Conservation (phyloP, 2,329 filamentous ascomycete species). For the Byssochlamys sp. region DNA sequence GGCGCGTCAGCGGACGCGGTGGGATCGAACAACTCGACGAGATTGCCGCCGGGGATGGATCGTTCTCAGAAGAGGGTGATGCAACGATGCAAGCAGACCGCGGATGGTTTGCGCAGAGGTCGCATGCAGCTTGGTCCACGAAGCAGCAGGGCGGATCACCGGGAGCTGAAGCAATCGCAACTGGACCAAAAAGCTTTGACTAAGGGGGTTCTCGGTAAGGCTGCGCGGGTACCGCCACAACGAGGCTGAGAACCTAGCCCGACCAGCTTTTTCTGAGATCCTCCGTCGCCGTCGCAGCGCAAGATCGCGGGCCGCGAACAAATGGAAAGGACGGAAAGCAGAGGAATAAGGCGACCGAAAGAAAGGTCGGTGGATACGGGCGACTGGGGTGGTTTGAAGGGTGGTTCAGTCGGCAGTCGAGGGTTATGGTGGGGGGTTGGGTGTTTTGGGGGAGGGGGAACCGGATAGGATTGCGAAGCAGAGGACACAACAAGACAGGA, state of each 20-base stretch:
- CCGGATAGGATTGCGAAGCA: neutral
- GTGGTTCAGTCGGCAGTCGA: neutral
- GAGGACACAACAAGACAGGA: neutral
- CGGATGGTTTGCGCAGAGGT: constrained; percentile 14
- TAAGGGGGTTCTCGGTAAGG: constrained; percentile 5
- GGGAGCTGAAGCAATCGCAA: constrained; percentile 17
- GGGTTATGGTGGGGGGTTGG: neutral
- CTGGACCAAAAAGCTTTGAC: constrained; percentile 5
- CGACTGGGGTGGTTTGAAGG: neutral
- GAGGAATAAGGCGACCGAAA: neutral
- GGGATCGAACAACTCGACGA: constrained; percentile 9
- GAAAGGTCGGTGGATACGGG: neutral
- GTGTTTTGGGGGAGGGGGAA: neutral
- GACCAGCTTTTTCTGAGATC: neutral
- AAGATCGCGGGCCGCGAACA: neutral
- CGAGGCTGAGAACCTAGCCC: neutral
- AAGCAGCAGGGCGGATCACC: constrained; percentile 21
- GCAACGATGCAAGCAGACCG: constrained; percentile 13
- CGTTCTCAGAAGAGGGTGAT: constrained; percentile 10
- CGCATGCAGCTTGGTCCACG: constrained; percentile 23
- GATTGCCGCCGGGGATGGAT: constrained; percentile 7
- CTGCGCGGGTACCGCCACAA: neutral
- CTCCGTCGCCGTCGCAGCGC: neutral
- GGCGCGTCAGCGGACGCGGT: constrained; percentile 24
- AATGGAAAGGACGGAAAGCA: neutral